phyloP scores from a whole-genome alignment of 2,329 filamentous ascomycete genomes.

The Trichophyton schoenleinii region DNA sequence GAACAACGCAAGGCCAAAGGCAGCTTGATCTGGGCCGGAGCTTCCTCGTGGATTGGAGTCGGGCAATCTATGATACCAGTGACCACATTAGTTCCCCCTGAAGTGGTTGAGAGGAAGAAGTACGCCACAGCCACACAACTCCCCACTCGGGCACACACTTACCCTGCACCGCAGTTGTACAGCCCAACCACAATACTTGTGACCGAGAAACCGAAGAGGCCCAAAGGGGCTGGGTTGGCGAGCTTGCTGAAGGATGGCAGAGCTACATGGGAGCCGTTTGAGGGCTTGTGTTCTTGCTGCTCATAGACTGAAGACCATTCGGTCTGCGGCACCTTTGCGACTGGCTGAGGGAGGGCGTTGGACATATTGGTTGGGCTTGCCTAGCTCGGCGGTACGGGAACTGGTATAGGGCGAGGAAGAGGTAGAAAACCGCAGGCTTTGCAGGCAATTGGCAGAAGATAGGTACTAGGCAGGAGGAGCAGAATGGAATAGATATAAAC shows the following conservation, averaged over 20 bases:
- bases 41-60: conserved; percentile 15
- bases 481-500: neutral
- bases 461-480: neutral
- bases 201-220: conserved; percentile 51
- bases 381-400: neutral
- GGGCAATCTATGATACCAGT: conserved; percentile 15
- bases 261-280: conserved; percentile 9
- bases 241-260: conserved; percentile 8
- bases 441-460: neutral
- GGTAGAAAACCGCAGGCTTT: neutral
- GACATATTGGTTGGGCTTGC: neutral
- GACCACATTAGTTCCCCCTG: neutral
- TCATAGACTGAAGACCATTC: neutral
- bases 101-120: neutral
- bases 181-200: conserved; percentile 50
- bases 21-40: conserved; percentile 17
- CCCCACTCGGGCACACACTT: conserved; percentile 19
- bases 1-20: conserved; percentile 20
- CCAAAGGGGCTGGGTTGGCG: conserved; percentile 49
- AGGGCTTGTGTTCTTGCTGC: neutral
- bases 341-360: neutral
- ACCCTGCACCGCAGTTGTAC: conserved; percentile 39
- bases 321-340: neutral
- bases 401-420: neutral
- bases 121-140: neutral